Base-by-base conservation (phyloP, 192 early-diverging fungal species). In the Podila minutissima region DNA sequence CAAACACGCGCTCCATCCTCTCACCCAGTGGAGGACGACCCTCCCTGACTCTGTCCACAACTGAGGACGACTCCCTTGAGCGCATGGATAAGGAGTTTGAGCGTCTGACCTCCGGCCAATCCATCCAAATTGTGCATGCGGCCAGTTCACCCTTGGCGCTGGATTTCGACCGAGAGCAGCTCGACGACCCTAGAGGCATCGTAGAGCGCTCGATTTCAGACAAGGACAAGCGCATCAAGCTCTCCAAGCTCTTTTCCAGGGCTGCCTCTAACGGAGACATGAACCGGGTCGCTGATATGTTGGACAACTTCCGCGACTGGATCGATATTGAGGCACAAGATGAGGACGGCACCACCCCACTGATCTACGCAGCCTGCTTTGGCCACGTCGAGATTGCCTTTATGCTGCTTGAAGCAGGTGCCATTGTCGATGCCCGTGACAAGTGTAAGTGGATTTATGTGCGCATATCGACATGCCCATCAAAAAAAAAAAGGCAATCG, bases 351-450 rank as follows among this genome's bases (percentile, higher is more conserved):
- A 92, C 89, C 37, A 95, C 93, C 7, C 92, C 94, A 13, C 87
- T 98, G 53, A 94, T 95, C 59, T 96, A 95, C 72, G 93, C 96
- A 3, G 89, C 93, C 37, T 95, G 95, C 67, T 96, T 97, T 88
- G 95, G 94, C 46, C 90, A 96, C 66, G 75, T 86, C 6, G 87
- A 92, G 55, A 88, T 97, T 75, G 93, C 87, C 11, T 82, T 83
- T 63, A 74, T 92, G 51, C 83, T 98, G 22, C 71, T 98, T 12
- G 83, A 87, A 65, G 86, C 88, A 51, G 95, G 94, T 49, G 95
- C 93, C 17, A 83, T 86, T 62, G 89, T 96, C 26, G 88, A 98
- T 82, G 83, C 83, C 46, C 86, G 90, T 67, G 97, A 98, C 87
- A 91, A 89, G 69, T 89, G 87, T 95, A 91, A 87, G 91, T 86